Evolutionary conservation across 352 stramenopile species (phyloP), one percentile per base, ranked within the genome.

Genomic region (Phytophthora foliorum): DNA sequence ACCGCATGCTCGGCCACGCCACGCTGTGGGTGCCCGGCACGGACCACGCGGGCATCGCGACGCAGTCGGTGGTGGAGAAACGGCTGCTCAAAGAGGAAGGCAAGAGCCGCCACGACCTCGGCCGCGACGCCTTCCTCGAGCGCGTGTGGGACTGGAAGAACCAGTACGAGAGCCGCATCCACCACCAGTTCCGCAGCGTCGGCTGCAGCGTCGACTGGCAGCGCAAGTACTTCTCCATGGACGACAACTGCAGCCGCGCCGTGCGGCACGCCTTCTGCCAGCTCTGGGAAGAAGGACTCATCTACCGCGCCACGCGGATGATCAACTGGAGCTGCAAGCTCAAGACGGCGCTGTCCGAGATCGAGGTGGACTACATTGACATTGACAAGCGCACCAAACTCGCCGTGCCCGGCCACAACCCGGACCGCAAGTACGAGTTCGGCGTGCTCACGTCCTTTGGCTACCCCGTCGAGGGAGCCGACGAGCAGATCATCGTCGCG

Each of bases 321-420:
- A 98, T 99, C 75, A 99, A 99, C 89, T 99, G 98, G 98, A 99
- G 94, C 75, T 99, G 96, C 79, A 97, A 97, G 29, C 88, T 99
- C 21, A 99, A 99, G 79, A 98, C 92, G 13, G 95, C 95, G 25
- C 77, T 98, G 34, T 97, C 90, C 25, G 94, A 98, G 80, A 98
- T 99, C 72, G 97, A 99, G 81, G 98, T 99, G 41, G 98, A 99
- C 88, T 98, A 99, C 77, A 94, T 99, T 59, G 97, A 99, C 68
- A 90, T 99, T 64, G 96, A 99, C 54, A 98, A 97, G 63, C 84
- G 93, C 58, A 99, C 96, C 6, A 98, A 98, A 75, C 79, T 98
- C 53, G 86, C 91, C 25, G 97, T 99, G 44, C 98, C 98, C 2
- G 98, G 97, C 38, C 98, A 99, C 77, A 95, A 97, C 78, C 75